Percentiles rank a stretch among this genome's conserved stretches.
These are phyloP conservation scores for Suhomyces pyralidae DNA, from an alignment of 805 yeast species.

Conservation along the genomic window DNA sequence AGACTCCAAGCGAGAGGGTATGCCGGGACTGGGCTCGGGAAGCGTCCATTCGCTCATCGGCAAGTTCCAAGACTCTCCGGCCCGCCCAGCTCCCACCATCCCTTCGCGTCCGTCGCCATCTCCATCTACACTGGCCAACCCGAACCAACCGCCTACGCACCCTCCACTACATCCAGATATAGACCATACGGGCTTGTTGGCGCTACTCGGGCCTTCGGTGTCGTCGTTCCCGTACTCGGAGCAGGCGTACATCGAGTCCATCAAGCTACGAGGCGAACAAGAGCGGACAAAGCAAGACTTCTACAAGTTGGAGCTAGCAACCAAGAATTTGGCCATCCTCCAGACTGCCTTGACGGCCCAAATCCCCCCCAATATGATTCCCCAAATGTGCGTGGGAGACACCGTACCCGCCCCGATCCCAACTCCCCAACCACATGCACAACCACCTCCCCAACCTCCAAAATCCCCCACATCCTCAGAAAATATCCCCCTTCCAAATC, in stretches of 20 bases:
- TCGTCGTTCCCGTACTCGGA: slow-evolving; percentile 56
- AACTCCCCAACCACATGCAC: background rate
- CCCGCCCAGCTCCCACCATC: background rate
- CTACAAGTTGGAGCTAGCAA: slow-evolving; percentile 61
- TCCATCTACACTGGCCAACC: background rate
- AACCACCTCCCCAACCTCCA: background rate
- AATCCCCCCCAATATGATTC: slow-evolving; percentile 63
- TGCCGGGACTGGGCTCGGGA: slow-evolving; percentile 13
- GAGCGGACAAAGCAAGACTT: slow-evolving; percentile 81
- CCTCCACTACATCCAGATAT: slow-evolving; percentile 3
- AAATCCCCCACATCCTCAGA: background rate
- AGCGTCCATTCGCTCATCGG: slow-evolving; percentile 43
- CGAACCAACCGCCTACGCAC: background rate
- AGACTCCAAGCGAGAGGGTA: slow-evolving; percentile 1
- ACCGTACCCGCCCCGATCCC: slow-evolving; percentile 8
- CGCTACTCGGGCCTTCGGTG: slow-evolving; percentile 53
- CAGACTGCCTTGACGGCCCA: slow-evolving; percentile 58
- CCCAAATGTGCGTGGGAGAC: slow-evolving; percentile 50
- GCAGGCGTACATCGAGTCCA: slow-evolving; percentile 53
- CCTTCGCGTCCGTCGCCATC: slow-evolving; percentile 4
- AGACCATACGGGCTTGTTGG: slow-evolving; percentile 18
- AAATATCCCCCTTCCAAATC: background rate
- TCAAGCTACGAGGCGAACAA: slow-evolving; percentile 63
- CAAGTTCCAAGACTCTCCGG: slow-evolving; percentile 10
- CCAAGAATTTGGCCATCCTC: slow-evolving; percentile 58